Conservation (phyloP, 768 basidiomycete species). For the Erythrobasidium yunnanense region DNA sequence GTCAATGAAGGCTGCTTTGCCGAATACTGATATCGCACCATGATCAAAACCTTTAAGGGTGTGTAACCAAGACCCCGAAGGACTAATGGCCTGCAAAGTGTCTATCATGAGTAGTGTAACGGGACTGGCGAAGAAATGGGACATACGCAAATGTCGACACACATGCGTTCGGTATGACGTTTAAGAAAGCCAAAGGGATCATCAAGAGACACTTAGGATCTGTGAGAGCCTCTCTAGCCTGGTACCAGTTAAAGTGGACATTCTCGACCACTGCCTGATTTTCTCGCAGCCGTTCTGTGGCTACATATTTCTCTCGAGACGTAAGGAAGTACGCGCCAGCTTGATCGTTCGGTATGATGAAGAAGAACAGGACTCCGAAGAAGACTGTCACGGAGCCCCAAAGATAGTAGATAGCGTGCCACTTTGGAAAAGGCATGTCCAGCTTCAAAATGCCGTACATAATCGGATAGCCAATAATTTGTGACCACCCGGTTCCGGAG, state of each 20-base stretch:
- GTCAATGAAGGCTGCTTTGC: too few species aligned
- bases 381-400: slow-evolving; percentile 6
- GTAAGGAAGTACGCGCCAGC: neutral
- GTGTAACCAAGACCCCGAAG: too few species aligned
- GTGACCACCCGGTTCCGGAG: neutral
- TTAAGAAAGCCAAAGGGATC: slow-evolving; percentile 6
- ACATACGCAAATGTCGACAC: neutral
- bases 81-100: too few species aligned
- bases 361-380: slow-evolving; percentile 8
- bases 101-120: too few species aligned
- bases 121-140: too few species aligned
- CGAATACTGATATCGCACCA: too few species aligned
- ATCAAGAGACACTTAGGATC: neutral
- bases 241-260: slow-evolving; percentile 2
- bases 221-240: neutral
- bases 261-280: slow-evolving; percentile 8
- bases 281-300: neutral
- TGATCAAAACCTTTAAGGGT: too few species aligned
- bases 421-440: slow-evolving; percentile 12
- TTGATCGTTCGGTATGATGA: slow-evolving; percentile 11
- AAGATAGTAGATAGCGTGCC: slow-evolving; percentile 10
- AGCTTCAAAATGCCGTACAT: slow-evolving; percentile 13
- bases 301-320: slow-evolving; percentile 5
- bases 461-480: slow-evolving; percentile 1
- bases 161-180: slow-evolving; percentile 11